Evolutionary conservation across 1,139 yeast species (phyloP), one percentile per base, ranked within the genome.

Genomic region (Arxiozyma slooffiae): DNA sequence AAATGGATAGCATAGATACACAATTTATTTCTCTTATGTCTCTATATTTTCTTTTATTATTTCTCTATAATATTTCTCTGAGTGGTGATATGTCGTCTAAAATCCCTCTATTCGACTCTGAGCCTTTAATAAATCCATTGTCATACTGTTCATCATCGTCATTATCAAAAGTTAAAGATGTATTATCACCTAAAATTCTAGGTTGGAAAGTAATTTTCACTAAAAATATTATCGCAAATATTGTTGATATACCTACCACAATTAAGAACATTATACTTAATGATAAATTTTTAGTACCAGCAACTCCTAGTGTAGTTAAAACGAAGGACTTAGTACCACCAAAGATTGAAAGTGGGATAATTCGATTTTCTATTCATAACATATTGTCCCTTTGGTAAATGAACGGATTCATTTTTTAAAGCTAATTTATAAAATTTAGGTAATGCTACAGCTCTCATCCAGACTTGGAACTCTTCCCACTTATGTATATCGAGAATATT

Each of bases 381-480:
- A 67, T 92, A 92, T 5, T 76, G 75, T 21, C 98, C 98, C 6
- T 73, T 69, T 7, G 68, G 64, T 60, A 92, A 69, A 3, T 71
- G 66, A 37, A 79, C 79, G 44, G 81, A 67, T 65, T 88, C 95
- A 66, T 90, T 90, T 64, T 96, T 80, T 57, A 81, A 73, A 3
- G 85, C 88, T 64, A 92, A 72, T 68, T 89, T 89, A 62, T 86
- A 80, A 64, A 94, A 92, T 34, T 81, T 81, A 9, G 97, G 83
- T 55, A 94, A 75, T 0, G 92, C 97, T 3, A 97, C 84, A 2
- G 97, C 83, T 61, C 89, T 81, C 97, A 92, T 90, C 99, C 99
- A 92, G 67, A 90, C 92, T 70, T 92, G 97, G 65, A 92, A 82
- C 61, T 87, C 88, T 54, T 75, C 79, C 92, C 94, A 84, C 9